Base-by-base conservation (phyloP, 192 early-diverging fungal genomes). In the Martensiomyces pterosporus region DNA sequence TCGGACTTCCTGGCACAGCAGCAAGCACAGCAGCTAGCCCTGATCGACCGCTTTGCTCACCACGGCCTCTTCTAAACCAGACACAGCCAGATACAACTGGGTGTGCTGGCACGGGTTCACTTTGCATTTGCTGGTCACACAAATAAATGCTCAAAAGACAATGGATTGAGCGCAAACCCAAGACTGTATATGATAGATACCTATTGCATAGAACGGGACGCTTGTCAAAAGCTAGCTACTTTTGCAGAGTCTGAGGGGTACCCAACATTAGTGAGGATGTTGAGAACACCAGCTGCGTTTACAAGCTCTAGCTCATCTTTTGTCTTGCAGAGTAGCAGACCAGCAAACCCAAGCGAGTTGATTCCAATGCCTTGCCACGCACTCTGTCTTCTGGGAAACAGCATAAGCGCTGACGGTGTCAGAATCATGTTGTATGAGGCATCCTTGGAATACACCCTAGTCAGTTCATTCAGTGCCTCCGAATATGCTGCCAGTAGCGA, bases 311-410 rank as follows among this genome's bases (percentile, higher is more conserved):
- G 43, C 34, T 79, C 71, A 3, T 68, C 65, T 21, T 48, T 64
- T 2, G 62, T 51, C 50, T 83, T 85, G 48, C 62, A 69, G 27
- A 85, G 53, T 50, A 85, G 32, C 52, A 81, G 56, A 0, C 84
- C 84, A 6, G 81, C 82, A 64, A 80, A 80, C n/a, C 80, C 84
- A 13, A 86, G 74, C 12, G 79, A 80, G 52, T 86, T 86, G 14
- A 86, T 60, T 14, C 71, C 67, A 32, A 86, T 57, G 1, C 60
- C 61, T 2, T 49, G 42, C 73, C 54, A 67, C 54, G 38, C 49
- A 23, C 52, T 64, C 9, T 43, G 41, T 17, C 58, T 37, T 19
- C 82, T 52, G 17, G 84, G 84, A 21, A 86, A 76, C 37, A 79
- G 43, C 38, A 86, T 32, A 49, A 86, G 55, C 43, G 71, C 79